phyloP scores from a whole-genome alignment of 805 yeast species.

The Cyberlindnera euphorbiiphila region DNA sequence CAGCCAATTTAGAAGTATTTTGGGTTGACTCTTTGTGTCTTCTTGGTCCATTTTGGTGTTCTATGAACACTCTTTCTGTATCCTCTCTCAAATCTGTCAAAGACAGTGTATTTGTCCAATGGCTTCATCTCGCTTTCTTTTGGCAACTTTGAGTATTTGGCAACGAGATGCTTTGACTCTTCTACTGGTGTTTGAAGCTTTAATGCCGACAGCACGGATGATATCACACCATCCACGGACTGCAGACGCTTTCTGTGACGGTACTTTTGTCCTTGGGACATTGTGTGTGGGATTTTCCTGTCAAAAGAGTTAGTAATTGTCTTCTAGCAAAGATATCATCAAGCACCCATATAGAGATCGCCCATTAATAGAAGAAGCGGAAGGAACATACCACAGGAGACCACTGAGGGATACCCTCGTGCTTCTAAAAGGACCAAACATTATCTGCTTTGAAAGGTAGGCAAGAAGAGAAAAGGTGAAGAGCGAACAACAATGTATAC shows the following conservation, averaged over 20 bases:
- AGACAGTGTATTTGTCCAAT: conserved; percentile 82
- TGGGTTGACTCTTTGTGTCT: conserved; percentile 77
- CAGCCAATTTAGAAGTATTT: conserved; percentile 24
- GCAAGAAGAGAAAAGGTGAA: background rate
- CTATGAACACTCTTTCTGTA: conserved; percentile 87
- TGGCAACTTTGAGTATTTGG: conserved; percentile 52
- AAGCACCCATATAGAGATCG: no score
- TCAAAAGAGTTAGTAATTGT: conserved; percentile 8
- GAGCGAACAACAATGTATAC: no score
- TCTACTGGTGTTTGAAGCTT: conserved; percentile 7
- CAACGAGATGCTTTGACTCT: conserved; percentile 15
- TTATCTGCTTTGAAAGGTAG: conserved; percentile 19
- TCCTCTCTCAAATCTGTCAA: conserved; percentile 64
- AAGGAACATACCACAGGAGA: conserved; percentile 53
- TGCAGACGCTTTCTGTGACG: conserved; percentile 83
- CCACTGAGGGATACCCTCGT: conserved; percentile 62
- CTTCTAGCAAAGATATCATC: no score
- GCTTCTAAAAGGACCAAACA: conserved; percentile 74
- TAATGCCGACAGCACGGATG: conserved; percentile 52
- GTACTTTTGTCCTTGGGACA: conserved; percentile 76
- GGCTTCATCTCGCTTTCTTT: conserved; percentile 78
- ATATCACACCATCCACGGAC: conserved; percentile 75
- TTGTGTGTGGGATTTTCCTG: conserved; percentile 71
- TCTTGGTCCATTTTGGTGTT: conserved; percentile 90
- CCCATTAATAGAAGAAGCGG: background rate